A percentile compares a stretch with the other conserved stretches of the same genome.
Conservation (phyloP, 805 yeast species). For the Zygotorulaspora sp. region DNA sequence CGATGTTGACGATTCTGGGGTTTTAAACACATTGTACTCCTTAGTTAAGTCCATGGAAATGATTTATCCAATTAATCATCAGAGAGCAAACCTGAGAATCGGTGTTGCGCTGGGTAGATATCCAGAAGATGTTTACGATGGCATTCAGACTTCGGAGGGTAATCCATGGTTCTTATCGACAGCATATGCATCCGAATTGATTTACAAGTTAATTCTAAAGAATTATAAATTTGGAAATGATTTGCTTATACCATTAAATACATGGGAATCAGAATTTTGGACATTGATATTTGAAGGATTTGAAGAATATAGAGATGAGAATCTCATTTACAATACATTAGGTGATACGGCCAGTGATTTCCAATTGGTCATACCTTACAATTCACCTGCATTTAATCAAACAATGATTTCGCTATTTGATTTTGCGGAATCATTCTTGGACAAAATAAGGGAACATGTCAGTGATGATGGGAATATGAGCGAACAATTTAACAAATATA, state of each 20-base stretch:
- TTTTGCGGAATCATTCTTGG: slow-evolving; percentile 66
- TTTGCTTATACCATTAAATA: slow-evolving; percentile 38
- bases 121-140: slow-evolving; percentile 89
- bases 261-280: slow-evolving; percentile 27
- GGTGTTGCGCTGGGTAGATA: slow-evolving; percentile 81
- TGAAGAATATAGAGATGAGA: slow-evolving; percentile 8
- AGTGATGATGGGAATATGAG: slow-evolving; percentile 68
- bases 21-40: slow-evolving; percentile 59
- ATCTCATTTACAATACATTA: neutral
- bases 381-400: slow-evolving; percentile 42
- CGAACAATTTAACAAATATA: slow-evolving; percentile 79
- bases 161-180: slow-evolving; percentile 92
- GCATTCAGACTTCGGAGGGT: slow-evolving; percentile 65
- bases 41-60: slow-evolving; percentile 64
- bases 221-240: slow-evolving; percentile 40
- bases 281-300: slow-evolving; percentile 19
- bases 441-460: slow-evolving; percentile 53
- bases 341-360: slow-evolving; percentile 6
- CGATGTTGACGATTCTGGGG: slow-evolving; percentile 51
- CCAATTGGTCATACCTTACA: slow-evolving; percentile 27
- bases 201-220: slow-evolving; percentile 52
- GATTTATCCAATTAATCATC: slow-evolving; percentile 73
- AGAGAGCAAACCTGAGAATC: slow-evolving; percentile 37
- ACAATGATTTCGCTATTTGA: slow-evolving; percentile 44
- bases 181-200: slow-evolving; percentile 59